phyloP scores from a whole-genome alignment of 495 filamentous ascomycete genomes.

The Astrothelium macrocarpum region DNA sequence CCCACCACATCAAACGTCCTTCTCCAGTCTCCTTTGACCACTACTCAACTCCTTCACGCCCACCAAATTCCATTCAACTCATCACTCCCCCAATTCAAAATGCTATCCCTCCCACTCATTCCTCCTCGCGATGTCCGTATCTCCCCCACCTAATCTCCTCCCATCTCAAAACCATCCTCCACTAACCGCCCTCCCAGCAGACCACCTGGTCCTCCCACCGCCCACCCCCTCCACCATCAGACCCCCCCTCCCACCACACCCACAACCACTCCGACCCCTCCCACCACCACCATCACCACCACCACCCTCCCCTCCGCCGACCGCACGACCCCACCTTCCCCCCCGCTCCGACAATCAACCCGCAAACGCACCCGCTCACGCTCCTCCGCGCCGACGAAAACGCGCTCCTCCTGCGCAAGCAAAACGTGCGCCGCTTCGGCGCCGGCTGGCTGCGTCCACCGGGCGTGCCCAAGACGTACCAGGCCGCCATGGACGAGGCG shows the following conservation, averaged over 20 bases:
- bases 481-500: constrained; percentile 34
- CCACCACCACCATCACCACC: constrained; percentile 12
- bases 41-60: not conserved
- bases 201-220: not conserved
- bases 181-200: constrained; percentile 6
- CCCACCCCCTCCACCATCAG: too few relatives aligned
- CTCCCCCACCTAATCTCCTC: not conserved
- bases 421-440: constrained; percentile 33
- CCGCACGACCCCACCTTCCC: constrained; percentile 16
- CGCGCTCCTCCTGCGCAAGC: constrained; percentile 31
- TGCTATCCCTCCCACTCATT: constrained; percentile 27
- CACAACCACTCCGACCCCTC: constrained; percentile 5
- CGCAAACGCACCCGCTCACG: constrained; percentile 15
- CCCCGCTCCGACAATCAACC: constrained; percentile 13
- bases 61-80: not conserved
- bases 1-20: not conserved
- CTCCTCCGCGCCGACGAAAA: constrained; percentile 29
- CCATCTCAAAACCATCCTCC: not conserved
- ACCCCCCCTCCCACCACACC: not conserved
- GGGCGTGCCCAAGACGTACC: constrained; percentile 36
- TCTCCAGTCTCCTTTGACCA: not conserved
- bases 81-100: not conserved
- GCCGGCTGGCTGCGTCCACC: constrained; percentile 37
- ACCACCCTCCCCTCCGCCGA: constrained; percentile 11
- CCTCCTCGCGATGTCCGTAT: constrained; percentile 23